Evolutionary conservation across 371 early-diverging fungal genomes (phyloP), one percentile per base, ranked within the genome.

Genomic region (Mucor racemosus): DNA sequence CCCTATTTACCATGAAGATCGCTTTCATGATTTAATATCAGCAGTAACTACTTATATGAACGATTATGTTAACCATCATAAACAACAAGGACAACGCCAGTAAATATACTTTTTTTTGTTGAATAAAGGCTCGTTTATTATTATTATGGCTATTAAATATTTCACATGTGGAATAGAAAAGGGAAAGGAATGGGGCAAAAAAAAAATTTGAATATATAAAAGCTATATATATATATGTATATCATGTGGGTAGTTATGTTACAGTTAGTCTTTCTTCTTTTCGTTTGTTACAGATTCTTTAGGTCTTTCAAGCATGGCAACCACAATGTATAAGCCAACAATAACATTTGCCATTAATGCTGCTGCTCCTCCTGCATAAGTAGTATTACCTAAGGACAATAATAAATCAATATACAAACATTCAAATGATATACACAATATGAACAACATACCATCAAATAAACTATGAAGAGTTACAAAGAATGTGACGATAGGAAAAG

Each of bases 301-400:
- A 9, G 71, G 64, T 15, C 54, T 71, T 39, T 71, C 71, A 58
- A 63, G 41, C 31, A 63, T 39, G 14, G 84, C 81, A 7, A 58
- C 75, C 14, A 74, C 58, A 13, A 84, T 76, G 60, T 84, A 84
- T 1, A 73, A 63, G 56, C 75, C 58, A 6, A 81, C 76, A 50
- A 84, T 74, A 0, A 80, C 54, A 65, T 84, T 84, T 39, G 81
- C 84, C 64, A 79, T 59, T 0, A 67, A 68, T 15, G 77, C 84
- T 33, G 81, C 84, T 31, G 73, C 71, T 55, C 74, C 80, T 33
- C 76, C 84, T 9, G 81, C 81, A 75, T 84, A 81, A 1, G 81
- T 81, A 8, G 80, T 71, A 58, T 84, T 83, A 33, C 84, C 84
- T 83, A 69, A 15, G 14, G 14, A 14, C n/a, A 44, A 14, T 14